These are phyloP conservation scores for Chrysosporium keratinophilum DNA, from an alignment of 2,329 filamentous ascomycete genomes.

Conservation along the genomic window DNA sequence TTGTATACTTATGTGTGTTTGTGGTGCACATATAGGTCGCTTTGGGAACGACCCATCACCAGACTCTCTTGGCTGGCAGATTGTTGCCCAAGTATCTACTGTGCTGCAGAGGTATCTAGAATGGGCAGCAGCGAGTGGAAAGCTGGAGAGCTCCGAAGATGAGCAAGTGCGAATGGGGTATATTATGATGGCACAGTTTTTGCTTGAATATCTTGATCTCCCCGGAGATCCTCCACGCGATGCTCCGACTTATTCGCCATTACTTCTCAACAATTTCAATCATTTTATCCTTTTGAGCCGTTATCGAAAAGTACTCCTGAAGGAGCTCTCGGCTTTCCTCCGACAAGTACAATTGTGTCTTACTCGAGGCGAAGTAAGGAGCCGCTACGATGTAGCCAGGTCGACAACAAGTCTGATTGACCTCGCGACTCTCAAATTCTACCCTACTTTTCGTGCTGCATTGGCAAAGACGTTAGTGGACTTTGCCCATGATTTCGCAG, in stretches of 20 bases:
- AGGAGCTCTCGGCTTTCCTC: slow-evolving; percentile 28
- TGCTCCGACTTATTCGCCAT: neutral
- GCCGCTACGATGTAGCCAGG: slow-evolving; percentile 19
- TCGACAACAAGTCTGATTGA: slow-evolving; percentile 22
- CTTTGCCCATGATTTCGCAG: slow-evolving; percentile 33
- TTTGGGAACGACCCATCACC: neutral
- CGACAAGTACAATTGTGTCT: slow-evolving; percentile 29
- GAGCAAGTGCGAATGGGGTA: slow-evolving; percentile 13
- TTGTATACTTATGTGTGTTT: slow-evolving; percentile 16
- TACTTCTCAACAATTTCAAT: slow-evolving; percentile 21
- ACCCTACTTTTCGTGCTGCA: slow-evolving; percentile 22
- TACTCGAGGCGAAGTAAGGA: slow-evolving; percentile 19
- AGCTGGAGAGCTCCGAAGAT: neutral
- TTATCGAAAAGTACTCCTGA: slow-evolving; percentile 25
- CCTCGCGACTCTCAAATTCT: slow-evolving; percentile 16
- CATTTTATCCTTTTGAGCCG: slow-evolving; percentile 24
- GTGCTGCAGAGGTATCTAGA: slow-evolving; percentile 11
- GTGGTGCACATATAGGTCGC: slow-evolving; percentile 12
- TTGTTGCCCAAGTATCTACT: slow-evolving; percentile 10
- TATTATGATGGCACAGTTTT: slow-evolving; percentile 16
- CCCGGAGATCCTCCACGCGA: neutral
- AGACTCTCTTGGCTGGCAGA: slow-evolving; percentile 11
- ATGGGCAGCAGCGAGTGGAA: neutral
- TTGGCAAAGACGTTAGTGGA: slow-evolving; percentile 31
- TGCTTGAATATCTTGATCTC: slow-evolving; percentile 8